Percentiles rank a stretch among this genome's conserved stretches.
Evolutionary conservation across 495 filamentous ascomycete species (phyloP).

Genomic region (Penicillium antarcticum): DNA sequence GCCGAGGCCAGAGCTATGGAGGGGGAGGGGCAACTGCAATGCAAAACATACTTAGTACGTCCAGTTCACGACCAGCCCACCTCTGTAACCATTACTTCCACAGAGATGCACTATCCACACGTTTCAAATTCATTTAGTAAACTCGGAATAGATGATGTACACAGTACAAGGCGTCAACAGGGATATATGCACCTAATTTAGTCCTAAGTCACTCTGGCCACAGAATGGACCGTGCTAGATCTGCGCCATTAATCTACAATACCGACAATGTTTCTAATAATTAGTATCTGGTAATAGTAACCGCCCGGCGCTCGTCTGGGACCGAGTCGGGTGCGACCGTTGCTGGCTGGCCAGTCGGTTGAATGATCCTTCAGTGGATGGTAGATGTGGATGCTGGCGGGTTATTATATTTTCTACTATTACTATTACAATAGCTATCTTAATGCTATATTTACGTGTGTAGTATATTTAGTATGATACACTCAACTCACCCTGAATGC

Average conservation of each 20-base stretch:
- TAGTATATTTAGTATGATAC: no score
- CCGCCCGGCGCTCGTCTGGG: conserved; percentile 13
- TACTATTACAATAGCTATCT: no score
- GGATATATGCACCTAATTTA: neutral
- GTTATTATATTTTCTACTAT: neutral
- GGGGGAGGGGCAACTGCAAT: conserved; percentile 21
- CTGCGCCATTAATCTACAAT: conserved; percentile 17
- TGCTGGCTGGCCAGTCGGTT: conserved; percentile 20
- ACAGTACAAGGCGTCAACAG: neutral
- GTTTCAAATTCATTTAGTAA: neutral
- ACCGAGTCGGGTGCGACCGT: conserved; percentile 25
- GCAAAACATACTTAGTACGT: conserved; percentile 17
- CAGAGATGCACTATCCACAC: neutral
- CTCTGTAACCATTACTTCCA: conserved; percentile 1
- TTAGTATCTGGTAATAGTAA: no score
- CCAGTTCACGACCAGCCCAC: neutral
- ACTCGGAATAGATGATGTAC: neutral
- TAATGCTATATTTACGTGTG: no score
- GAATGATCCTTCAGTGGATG: conserved; percentile 10
- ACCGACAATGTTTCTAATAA: neutral
- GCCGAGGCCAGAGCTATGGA: conserved; percentile 12
- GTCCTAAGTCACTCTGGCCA: neutral
- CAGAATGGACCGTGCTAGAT: conserved; percentile 11
- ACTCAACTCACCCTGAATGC: no score
- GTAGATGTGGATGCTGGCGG: no score